phyloP scores from a whole-genome alignment of 805 yeast species.

The Saccharomycopsis olivae region DNA sequence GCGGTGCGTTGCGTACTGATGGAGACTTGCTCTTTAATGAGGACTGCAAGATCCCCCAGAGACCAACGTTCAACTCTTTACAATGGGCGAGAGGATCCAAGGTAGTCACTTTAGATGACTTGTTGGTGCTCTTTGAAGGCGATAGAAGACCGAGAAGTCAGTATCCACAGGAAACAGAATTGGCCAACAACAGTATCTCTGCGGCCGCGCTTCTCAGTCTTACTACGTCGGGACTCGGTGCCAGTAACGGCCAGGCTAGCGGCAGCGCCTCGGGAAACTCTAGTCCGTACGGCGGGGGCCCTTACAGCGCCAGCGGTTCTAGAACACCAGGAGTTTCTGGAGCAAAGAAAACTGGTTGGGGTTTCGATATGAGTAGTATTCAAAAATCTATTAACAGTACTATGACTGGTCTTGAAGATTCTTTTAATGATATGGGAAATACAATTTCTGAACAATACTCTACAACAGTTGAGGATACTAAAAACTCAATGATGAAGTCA shows the following conservation, averaged over 20 bases:
- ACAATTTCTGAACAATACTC: conserved; percentile 42
- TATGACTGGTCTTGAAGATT: conserved; percentile 42
- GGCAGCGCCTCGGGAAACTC: too few relatives aligned
- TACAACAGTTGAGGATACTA: conserved; percentile 39
- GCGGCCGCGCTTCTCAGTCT: background rate
- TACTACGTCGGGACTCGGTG: background rate
- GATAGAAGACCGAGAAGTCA: conserved; percentile 54
- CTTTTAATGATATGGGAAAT: conserved; percentile 47
- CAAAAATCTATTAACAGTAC: conserved; percentile 40
- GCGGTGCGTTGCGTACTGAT: conserved; percentile 5
- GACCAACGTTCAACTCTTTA: conserved; percentile 71
- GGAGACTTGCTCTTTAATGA: conserved; percentile 63
- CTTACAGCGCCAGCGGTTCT: background rate
- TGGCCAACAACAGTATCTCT: conserved; percentile 5
- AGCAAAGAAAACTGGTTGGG: conserved; percentile 29
- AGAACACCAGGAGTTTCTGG: conserved; percentile 11
- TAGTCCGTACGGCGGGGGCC: background rate
- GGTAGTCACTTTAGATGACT: conserved; percentile 47
- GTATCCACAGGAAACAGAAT: conserved; percentile 33
- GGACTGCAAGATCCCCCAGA: conserved; percentile 53
- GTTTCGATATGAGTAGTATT: conserved; percentile 28
- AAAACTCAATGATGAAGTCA: conserved; percentile 39
- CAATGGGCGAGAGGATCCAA: conserved; percentile 82
- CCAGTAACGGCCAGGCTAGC: background rate
- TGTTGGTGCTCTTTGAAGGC: conserved; percentile 64